Evolutionary conservation across 805 yeast species (phyloP), one percentile per base, ranked within the genome.

Genomic region (Blastobotrys muscicola): DNA sequence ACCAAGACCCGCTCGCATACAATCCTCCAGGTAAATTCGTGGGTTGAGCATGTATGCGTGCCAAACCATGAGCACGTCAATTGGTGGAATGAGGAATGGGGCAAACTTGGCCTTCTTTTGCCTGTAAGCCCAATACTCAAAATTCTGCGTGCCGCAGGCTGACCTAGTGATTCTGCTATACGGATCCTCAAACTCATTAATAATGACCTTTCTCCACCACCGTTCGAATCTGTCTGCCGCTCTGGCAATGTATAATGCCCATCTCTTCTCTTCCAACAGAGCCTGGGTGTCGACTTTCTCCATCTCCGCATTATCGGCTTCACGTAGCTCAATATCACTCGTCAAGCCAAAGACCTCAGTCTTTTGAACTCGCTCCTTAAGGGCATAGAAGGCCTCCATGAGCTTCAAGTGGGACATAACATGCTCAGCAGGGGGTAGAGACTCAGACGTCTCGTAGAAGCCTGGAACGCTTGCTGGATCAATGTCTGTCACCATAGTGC

Each of bases 31-130:
- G 36, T 45, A 51, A 8, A 45, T 44, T 15, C 43, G 41, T 12
- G 56, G 56, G 39, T 51, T 51, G 39, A 51, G 43, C 48, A 51
- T 42, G 29, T 45, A 51, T 5, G 55, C 38, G 36, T 53, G 56
- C 55, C 55, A 53, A 8, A 53, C 48, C 56, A 52, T 52, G 16
- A 52, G 42, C 33, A 52, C 52, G 35, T 52, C 56, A 12, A 50
- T 5, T 2, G 54, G 54, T 15, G 54, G 51, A 32, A 50, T 10
- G 14, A 20, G 16, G 26, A 12, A 32, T 3, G 8, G 14, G 12
- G 20, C 5, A 7, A 14, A 15, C 15, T 33, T 33, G 3, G 15
- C 36, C 4, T 11, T 33, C 7, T n/a, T 12, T 12, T 33, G 16
- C 7, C 15, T 33, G 10, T 33, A 12, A 12, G 36, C 36, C 15